These are phyloP conservation scores for Kalmusia sp. DNA, from an alignment of 2,329 filamentous ascomycete species.

Conservation along the genomic window DNA sequence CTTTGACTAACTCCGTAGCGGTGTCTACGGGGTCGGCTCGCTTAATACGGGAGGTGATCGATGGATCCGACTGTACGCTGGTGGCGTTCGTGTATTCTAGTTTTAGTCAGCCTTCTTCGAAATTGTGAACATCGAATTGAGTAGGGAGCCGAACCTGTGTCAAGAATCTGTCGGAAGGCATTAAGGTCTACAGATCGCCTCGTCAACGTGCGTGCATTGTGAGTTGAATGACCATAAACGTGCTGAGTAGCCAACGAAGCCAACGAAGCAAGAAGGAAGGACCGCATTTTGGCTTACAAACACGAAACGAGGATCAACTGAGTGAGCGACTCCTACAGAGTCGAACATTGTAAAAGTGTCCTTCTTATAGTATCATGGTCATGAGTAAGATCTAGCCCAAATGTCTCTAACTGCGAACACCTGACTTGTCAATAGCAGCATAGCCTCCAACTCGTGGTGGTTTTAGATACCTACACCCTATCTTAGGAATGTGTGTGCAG, in stretches of 20 bases:
- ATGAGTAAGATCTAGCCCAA: background rate
- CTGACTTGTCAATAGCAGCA: constrained; percentile 3
- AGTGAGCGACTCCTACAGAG: background rate
- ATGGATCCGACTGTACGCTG: constrained; percentile 24
- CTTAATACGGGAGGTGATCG: constrained; percentile 24
- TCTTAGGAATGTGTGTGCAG: background rate
- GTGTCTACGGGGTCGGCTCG: constrained; percentile 36
- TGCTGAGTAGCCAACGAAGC: constrained; percentile 32
- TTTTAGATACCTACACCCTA: background rate
- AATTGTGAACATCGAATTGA: no score
- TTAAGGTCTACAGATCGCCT: constrained; percentile 38
- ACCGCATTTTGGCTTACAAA: constrained; percentile 42
- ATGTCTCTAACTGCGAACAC: background rate
- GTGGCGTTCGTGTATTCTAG: constrained; percentile 25
- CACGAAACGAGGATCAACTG: background rate
- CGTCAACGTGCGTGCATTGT: constrained; percentile 19
- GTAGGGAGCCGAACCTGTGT: constrained; percentile 17
- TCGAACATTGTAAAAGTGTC: background rate
- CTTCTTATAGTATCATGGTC: background rate
- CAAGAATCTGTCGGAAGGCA: constrained; percentile 37
- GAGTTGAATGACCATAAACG: constrained; percentile 31
- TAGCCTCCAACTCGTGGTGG: background rate
- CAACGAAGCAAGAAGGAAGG: constrained; percentile 37
- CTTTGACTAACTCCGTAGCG: constrained; percentile 43
- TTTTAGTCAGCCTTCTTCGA: background rate